Percentiles rank a stretch among this genome's conserved stretches.
These are phyloP conservation scores for Didymella sp. DNA, from an alignment of 2,329 filamentous ascomycete genomes.

Conservation along the genomic window DNA sequence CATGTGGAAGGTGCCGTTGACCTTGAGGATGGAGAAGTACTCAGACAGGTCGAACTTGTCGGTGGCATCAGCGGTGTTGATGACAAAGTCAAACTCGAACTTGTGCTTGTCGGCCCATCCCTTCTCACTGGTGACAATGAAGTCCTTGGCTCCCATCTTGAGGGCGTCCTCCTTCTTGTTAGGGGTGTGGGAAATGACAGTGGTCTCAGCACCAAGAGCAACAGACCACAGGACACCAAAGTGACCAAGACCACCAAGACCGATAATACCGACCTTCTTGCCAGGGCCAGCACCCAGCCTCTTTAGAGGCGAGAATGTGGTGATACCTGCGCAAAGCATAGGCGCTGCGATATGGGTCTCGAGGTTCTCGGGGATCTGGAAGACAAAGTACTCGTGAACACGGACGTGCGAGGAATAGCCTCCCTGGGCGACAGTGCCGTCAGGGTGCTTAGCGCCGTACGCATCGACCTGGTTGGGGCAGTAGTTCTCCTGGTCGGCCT, in stretches of 20 bases:
- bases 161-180: constrained; percentile 66
- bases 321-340: constrained; percentile 86
- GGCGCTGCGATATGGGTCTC: constrained; percentile 68
- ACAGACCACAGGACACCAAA: constrained; percentile 58
- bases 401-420: constrained; percentile 73
- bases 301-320: constrained; percentile 78
- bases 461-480: constrained; percentile 59
- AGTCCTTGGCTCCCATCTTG: constrained; percentile 67
- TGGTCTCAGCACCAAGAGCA: constrained; percentile 67
- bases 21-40: constrained; percentile 81
- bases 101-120: constrained; percentile 64
- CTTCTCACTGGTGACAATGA: constrained; percentile 64
- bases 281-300: constrained; percentile 77
- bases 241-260: constrained; percentile 64
- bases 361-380: constrained; percentile 78
- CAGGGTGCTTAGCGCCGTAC: constrained; percentile 58
- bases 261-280: constrained; percentile 79
- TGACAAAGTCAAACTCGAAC: constrained; percentile 74
- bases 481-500: constrained; percentile 61
- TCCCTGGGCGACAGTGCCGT: constrained; percentile 70
- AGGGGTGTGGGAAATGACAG: constrained; percentile 66
- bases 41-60: constrained; percentile 71
- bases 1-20: constrained; percentile 80
- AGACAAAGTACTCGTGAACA: constrained; percentile 77
- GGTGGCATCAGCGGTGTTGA: constrained; percentile 75